Evolutionary conservation across 208 protist species (phyloP), one percentile per base, ranked within the genome.

Genomic region (Wallacemonas rigidus): DNA sequence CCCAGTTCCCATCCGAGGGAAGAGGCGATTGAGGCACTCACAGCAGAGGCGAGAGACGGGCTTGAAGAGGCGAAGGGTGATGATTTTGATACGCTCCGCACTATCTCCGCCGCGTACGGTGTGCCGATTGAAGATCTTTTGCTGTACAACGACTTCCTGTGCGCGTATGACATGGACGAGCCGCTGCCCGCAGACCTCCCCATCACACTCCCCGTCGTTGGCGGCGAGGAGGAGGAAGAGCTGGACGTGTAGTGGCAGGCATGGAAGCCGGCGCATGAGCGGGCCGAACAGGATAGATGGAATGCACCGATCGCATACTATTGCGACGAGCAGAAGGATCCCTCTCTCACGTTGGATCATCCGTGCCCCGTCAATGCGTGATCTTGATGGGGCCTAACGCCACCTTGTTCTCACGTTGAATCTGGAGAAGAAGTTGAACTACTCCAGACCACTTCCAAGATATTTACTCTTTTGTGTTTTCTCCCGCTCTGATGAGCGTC

Each of bases 151-250:
- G 85, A 86, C 17, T 91, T 86, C 58, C 63, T 95, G 51, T 73
- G 67, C 61, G 72, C 58, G 41, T 95, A 92, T 75, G 61, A 38
- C 6, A 45, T 76, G 3, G 76, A 79, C 54, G 87, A 92, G 41
- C 86, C 90, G 15, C 77, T 95, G 50, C 90, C 90, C 38, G 71
- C 90, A 6, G 85, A 93, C 62, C 65, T 95, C 48, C 81, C 83
- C 39, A 90, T 95, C 69, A 80, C 89, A 35, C 67, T 95, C 45
- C 85, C 85, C 61, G 56, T 85, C 55, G 67, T 73, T 14, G 79
- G 75, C 60, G 77, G 64, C 1, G 81, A 76, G 1, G 75, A 75
- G n/a, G 45, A 63, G n/a, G 74, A 67, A 3, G 60, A 36, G 41
- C 40, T 36, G 47, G 57, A 71, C 6, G 6, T 50, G 45, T 50